Percentiles rank a stretch among this genome's conserved stretches.
phyloP scores from a whole-genome alignment of 2,329 filamentous ascomycete species.

The Dactylellina haptotyla region DNA sequence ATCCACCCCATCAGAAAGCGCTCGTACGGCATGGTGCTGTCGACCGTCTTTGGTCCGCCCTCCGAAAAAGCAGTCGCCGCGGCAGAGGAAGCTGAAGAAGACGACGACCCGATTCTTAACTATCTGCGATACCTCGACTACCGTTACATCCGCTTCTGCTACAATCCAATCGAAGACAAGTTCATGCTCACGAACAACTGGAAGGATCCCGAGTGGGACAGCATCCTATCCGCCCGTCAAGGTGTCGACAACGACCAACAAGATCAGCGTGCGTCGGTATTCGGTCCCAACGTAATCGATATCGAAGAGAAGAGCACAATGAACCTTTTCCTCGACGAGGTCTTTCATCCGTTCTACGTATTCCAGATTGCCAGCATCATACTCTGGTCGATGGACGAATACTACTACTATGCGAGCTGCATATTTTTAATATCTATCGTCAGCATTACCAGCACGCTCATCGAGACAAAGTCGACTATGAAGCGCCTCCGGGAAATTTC shows the following conservation, averaged over 20 bases:
- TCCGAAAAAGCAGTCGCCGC: slow-evolving; percentile 69
- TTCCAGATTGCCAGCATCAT: slow-evolving; percentile 95
- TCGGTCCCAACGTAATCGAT: slow-evolving; percentile 89
- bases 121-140: slow-evolving; percentile 85
- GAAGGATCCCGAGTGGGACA: slow-evolving; percentile 92
- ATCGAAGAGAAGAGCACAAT: slow-evolving; percentile 87
- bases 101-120: slow-evolving; percentile 78
- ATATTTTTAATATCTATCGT: slow-evolving; percentile 95
- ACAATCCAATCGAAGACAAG: slow-evolving; percentile 86
- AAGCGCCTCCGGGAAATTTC: slow-evolving; percentile 88
- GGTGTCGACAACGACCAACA: slow-evolving; percentile 92
- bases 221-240: slow-evolving; percentile 76
- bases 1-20: slow-evolving; percentile 75
- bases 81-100: slow-evolving; percentile 72
- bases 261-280: slow-evolving; percentile 81
- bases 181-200: slow-evolving; percentile 87
- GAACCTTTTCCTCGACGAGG: slow-evolving; percentile 88
- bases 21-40: slow-evolving; percentile 71
- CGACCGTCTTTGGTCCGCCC: slow-evolving; percentile 67
- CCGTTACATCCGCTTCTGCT: slow-evolving; percentile 92
- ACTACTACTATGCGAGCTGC: slow-evolving; percentile 96
- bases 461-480: slow-evolving; percentile 95
- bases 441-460: slow-evolving; percentile 86
- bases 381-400: slow-evolving; percentile 93
- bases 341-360: slow-evolving; percentile 97